These are phyloP conservation scores for Dipteronia sinensis DNA, from an alignment of 345 rosid genomes.

Conservation along the genomic window DNA sequence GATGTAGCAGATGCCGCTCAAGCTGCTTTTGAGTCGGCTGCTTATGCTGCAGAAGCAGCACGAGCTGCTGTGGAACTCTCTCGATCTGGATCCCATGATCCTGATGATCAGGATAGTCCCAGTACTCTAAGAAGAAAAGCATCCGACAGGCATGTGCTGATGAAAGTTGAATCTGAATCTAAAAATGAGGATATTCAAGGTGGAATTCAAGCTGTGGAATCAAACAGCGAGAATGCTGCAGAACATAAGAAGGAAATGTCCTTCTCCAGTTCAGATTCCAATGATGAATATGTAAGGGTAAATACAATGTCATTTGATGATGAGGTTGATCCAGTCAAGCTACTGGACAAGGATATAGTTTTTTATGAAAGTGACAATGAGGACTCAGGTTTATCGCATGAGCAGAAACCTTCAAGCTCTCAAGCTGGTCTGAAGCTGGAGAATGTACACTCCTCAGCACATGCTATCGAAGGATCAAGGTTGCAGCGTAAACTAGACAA, in stretches of 20 bases:
- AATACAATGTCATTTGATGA: conserved; percentile 39
- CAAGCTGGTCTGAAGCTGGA: conserved; percentile 37
- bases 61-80: conserved; percentile 94
- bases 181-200: conserved; percentile 15
- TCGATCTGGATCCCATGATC: conserved; percentile 52
- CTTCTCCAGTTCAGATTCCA: conserved; percentile 45
- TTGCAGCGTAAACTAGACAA: conserved; percentile 32
- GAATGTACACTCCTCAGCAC: conserved; percentile 29
- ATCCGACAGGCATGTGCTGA: not conserved
- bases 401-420: conserved; percentile 33
- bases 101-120: conserved; percentile 35
- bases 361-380: conserved; percentile 61
- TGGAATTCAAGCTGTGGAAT: conserved; percentile 19
- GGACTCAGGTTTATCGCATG: conserved; percentile 13
- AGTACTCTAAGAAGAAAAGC: conserved; percentile 9
- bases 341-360: conserved; percentile 61
- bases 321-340: conserved; percentile 47
- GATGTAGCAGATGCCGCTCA: conserved; percentile 96
- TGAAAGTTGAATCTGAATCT: conserved; percentile 23
- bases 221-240: conserved; percentile 23
- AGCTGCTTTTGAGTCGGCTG: conserved; percentile 88
- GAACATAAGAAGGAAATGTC: conserved; percentile 37
- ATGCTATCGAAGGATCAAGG: conserved; percentile 30
- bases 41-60: conserved; percentile 87
- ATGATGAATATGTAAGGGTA: conserved; percentile 29